Base-by-base conservation (phyloP, 2,329 filamentous ascomycete genomes). In the Pseudocercospora vitis region DNA sequence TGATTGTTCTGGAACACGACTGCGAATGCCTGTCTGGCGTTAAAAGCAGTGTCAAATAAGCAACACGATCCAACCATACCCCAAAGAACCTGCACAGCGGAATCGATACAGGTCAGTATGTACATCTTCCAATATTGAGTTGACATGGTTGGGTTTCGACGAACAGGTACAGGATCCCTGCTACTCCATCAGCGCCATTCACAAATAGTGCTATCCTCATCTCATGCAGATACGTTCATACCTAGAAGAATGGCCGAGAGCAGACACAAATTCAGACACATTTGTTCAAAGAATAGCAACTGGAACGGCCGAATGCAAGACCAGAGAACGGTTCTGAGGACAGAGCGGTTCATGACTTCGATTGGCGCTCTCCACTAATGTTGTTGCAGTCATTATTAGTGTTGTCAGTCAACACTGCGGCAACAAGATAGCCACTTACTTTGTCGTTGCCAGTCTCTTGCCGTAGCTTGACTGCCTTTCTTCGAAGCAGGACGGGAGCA, bases 121-220 rank as follows among this genome's bases (percentile, higher is more conserved):
- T 39, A 9, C 39, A 44, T 21, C n/a, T 45, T 28, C 31, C 28
- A 16, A 45, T 31, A n/a, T 11, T 4, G 16, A 29, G 16, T 21
- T 18, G n/a, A 58, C 55, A 47, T 52, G 63, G 1, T 21, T 5
- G 19, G 37, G 37, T 64, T 16, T 90, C 90, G 69, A 95, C 42
- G 42, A 95, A 95, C 32, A 96, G 82, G 68, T 96, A 96, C 2
- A 96, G 74, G 39, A 95, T 87, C 4, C 91, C 91, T 45, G 42
- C 24, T 28, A n/a, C 29, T 14, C 11, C 12, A 14, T 45, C 18
- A 45, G 42, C 24, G 23, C n/a, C n/a, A n/a, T n/a, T 31, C 14
- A 24, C 23, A 16, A 26, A 31, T 42, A 21, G 11, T 19, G 21
- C 14, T 32, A 37, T 42, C 19, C 14, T 42, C 19, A 26, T 18